A percentile compares a stretch with the other conserved stretches of the same genome.
Conservation (phyloP, 1,284 basidiomycete genomes). For the Cutaneotrichosporon sp. region DNA sequence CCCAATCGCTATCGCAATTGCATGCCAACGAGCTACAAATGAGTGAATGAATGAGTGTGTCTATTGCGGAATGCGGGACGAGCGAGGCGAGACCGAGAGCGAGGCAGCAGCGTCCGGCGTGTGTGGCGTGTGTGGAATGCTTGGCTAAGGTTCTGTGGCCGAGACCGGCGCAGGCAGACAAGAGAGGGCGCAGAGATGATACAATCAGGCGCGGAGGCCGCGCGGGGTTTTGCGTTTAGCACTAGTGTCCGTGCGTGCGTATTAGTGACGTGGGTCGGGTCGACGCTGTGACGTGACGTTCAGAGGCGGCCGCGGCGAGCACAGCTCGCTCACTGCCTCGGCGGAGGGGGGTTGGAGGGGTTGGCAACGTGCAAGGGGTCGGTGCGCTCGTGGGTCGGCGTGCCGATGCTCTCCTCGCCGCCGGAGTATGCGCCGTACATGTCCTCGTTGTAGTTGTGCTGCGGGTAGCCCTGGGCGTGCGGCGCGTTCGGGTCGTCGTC, state of each 20-base stretch:
- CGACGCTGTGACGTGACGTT: neutral
- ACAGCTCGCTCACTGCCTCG: conserved; percentile 6
- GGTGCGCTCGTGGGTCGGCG: conserved; percentile 31
- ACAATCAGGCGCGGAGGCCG: neutral
- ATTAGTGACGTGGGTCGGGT: neutral
- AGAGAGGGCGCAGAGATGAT: neutral
- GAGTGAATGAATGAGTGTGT: conserved; percentile 9
- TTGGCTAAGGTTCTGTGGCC: neutral
- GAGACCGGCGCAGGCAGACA: neutral
- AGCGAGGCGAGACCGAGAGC: neutral
- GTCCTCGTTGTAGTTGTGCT: conserved; percentile 21
- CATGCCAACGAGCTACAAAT: conserved; percentile 7
- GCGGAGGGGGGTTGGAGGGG: conserved; percentile 6
- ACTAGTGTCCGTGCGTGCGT: neutral
- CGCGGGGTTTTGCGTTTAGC: neutral
- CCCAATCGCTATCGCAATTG: neutral
- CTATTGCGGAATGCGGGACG: neutral
- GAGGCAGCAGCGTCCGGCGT: neutral
- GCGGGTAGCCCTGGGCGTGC: conserved; percentile 24
- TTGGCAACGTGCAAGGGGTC: conserved; percentile 35
- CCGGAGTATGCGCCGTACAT: conserved; percentile 28
- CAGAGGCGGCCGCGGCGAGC: neutral
- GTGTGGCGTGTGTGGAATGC: neutral
- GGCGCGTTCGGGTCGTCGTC: conserved; percentile 26
- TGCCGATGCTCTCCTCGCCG: conserved; percentile 33